Base-by-base conservation (phyloP, 73 alveolate genomes). In the Tetrahymena elliotti region DNA sequence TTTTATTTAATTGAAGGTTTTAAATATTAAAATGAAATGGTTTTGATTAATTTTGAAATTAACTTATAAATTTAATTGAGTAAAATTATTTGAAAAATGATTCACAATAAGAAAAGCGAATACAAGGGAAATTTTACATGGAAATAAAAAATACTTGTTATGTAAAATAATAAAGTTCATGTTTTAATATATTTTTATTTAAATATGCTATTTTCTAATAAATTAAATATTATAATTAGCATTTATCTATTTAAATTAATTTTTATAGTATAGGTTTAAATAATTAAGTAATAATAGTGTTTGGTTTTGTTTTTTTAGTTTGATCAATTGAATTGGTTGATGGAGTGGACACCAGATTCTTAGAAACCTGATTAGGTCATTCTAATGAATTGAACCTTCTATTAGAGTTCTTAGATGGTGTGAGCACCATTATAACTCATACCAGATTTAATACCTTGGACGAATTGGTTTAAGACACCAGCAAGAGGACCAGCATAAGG, bases 401-500 rank as follows among this genome's bases (percentile, higher is more conserved):
- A 0, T 35, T 95, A 82, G 38, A 95, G 93, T 41, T 93, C 97
- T 20, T 68, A 33, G 53, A 95, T 95, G 18, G 54, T 93, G 24
- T 35, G 47, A 27, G 97, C 97, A 33, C 97, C 97, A 93, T 96
- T 82, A 88, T 95, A 95, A 39, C 94, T 83, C 97, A 95, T 95
- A 52, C 97, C 97, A 7, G 97, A 95, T 41, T 94, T 22, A 27
- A 95, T 93, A 18, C 97, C 97, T 41, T 83, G 84, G 39, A 53
- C 93, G 24, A 95, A 95, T 68, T 93, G 83, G 24, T 82, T 53
- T 53, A 95, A 53, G 13, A 94, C 96, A 39, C 93, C 84, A 20
- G 95, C 93, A n/a, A 94, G 95, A 38, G 95, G 95, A n/a, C 97
- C 97, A 38, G 94, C 97, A 95, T 93, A 95, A 54, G 97, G 97